A percentile compares a stretch with the other conserved stretches of the same genome.
These are phyloP conservation scores for Fusarium anguioides DNA, from an alignment of 2,329 filamentous ascomycete species.

Conservation along the genomic window DNA sequence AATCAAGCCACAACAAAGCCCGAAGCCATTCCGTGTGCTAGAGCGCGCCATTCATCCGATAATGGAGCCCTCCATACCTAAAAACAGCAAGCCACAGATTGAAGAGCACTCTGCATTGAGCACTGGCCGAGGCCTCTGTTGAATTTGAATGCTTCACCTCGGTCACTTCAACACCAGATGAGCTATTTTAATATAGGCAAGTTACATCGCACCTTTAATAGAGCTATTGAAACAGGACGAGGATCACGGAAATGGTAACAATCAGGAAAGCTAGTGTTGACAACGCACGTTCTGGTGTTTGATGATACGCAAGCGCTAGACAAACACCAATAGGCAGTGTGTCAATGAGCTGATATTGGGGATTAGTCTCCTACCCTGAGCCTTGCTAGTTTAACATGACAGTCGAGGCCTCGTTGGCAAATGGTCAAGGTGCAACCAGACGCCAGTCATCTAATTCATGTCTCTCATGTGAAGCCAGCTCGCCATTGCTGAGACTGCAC, in stretches of 20 bases:
- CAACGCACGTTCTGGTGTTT: constrained; percentile 16
- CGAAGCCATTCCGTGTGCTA: constrained; percentile 28
- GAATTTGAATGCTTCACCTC: constrained; percentile 5
- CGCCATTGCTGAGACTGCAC: not conserved
- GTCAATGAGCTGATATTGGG: constrained; percentile 12
- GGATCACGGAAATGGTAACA: constrained; percentile 5
- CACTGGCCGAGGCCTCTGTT: constrained; percentile 3
- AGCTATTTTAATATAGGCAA: constrained; percentile 16
- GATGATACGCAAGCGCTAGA: constrained; percentile 27
- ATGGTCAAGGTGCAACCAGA: constrained; percentile 1
- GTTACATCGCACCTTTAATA: constrained; percentile 33
- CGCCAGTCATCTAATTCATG: constrained; percentile 4
- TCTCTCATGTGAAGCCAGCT: not conserved
- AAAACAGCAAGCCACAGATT: constrained; percentile 21
- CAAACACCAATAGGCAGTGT: constrained; percentile 32
- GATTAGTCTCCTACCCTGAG: constrained; percentile 28
- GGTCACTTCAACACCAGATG: constrained; percentile 6
- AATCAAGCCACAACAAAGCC: constrained; percentile 15
- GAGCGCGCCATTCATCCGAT: constrained; percentile 27
- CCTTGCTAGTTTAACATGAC: constrained; percentile 16
- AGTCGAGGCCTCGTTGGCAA: constrained; percentile 9
- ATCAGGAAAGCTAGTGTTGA: constrained; percentile 27
- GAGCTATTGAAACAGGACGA: constrained; percentile 24
- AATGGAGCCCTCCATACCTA: constrained; percentile 11
- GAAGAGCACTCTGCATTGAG: constrained; percentile 1